These are phyloP conservation scores for Canavalia gladiata DNA, from an alignment of 306 rosid genomes.

Conservation along the genomic window DNA sequence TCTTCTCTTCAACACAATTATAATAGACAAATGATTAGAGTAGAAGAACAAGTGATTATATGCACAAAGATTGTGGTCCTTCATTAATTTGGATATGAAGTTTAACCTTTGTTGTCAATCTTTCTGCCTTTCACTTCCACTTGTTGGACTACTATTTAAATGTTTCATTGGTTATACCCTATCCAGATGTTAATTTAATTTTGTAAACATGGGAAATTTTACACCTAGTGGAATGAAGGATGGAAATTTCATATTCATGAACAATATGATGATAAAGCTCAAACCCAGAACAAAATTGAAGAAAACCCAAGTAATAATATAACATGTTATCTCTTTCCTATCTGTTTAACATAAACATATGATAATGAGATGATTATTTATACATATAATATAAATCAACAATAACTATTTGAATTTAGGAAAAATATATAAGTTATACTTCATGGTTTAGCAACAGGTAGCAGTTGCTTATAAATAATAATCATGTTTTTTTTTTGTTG, in stretches of 20 bases:
- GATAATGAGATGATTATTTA: not conserved
- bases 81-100: conserved; percentile 40
- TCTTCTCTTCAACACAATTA: conserved; percentile 21
- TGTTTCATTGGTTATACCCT: conserved; percentile 2
- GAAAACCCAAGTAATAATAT: not conserved
- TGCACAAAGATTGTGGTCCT: not conserved
- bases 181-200: not conserved
- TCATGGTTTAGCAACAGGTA: conserved; percentile 31
- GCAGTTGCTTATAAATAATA: conserved; percentile 9
- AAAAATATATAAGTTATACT: not conserved
- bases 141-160: conserved; percentile 8
- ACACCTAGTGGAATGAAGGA: conserved; percentile 1
- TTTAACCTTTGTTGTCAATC: conserved; percentile 40
- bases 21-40: conserved; percentile 4
- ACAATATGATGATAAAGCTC: not conserved
- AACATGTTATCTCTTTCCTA: not conserved
- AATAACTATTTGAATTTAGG: not conserved
- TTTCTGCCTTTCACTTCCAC: not conserved
- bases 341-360: not conserved
- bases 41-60: not conserved
- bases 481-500: conserved; percentile 12
- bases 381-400: not conserved
- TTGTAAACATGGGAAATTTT: not conserved
- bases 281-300: not conserved
- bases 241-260: conserved; percentile 2